Evolutionary conservation across 179 eudicot genomes (phyloP).

Genomic region (Gypsophila paniculata): DNA sequence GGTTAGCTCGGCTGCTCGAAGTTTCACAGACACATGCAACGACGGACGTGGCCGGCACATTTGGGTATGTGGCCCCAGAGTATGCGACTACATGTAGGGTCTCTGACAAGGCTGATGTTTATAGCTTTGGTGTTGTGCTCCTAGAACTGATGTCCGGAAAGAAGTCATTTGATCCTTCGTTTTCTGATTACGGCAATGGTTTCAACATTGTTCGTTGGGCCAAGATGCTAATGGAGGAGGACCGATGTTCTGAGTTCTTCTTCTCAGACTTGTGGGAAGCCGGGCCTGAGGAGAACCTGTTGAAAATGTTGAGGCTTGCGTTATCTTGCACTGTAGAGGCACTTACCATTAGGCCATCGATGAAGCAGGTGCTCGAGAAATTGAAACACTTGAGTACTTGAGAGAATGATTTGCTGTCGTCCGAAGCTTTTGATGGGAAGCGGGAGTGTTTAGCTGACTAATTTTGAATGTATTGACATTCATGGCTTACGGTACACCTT

Average conservation of each 20-base stretch:
- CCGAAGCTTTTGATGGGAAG: not conserved
- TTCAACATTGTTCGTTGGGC: slow-evolving; percentile 60
- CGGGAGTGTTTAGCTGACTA: not conserved
- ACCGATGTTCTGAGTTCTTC: slow-evolving; percentile 43
- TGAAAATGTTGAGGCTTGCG: slow-evolving; percentile 52
- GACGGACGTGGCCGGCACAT: slow-evolving; percentile 58
- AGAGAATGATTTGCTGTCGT: slow-evolving; percentile 10
- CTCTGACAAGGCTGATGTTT: slow-evolving; percentile 56
- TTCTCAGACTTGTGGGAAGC: slow-evolving; percentile 40
- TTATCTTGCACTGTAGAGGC: slow-evolving; percentile 49
- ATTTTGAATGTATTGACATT: not conserved
- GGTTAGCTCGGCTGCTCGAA: slow-evolving; percentile 55
- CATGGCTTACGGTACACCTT: slow-evolving; percentile 14
- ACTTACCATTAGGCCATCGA: slow-evolving; percentile 46
- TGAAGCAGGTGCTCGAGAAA: slow-evolving; percentile 52
- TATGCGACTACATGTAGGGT: slow-evolving; percentile 57
- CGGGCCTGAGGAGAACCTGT: slow-evolving; percentile 45
- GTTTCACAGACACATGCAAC: slow-evolving; percentile 61
- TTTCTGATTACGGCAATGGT: slow-evolving; percentile 50
- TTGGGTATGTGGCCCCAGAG: slow-evolving; percentile 65
- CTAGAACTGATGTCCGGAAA: slow-evolving; percentile 53
- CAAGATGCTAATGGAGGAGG: slow-evolving; percentile 38
- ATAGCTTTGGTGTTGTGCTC: slow-evolving; percentile 61
- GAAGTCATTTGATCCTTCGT: slow-evolving; percentile 55
- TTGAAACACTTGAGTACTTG: slow-evolving; percentile 39